Evolutionary conservation across 768 basidiomycete genomes (phyloP).

Genomic region (Termitomyces eurrhizus): DNA sequence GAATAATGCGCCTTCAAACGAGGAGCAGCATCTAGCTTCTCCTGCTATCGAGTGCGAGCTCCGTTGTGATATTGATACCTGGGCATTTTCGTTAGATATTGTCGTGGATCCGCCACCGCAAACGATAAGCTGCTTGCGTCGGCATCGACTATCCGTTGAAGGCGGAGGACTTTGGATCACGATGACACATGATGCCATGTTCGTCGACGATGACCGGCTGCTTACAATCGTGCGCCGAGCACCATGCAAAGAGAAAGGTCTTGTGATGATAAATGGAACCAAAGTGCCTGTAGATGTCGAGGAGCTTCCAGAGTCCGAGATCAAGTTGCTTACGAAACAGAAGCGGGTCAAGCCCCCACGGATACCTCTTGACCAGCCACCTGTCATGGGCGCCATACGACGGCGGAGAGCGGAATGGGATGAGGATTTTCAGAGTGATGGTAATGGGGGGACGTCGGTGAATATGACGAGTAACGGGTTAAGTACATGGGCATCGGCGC

Average conservation of each 20-base stretch:
- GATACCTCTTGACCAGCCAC: conserved; percentile 92
- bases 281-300: conserved; percentile 84
- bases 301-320: conserved; percentile 81
- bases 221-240: conserved; percentile 72
- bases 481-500: conserved; percentile 51
- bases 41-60: conserved; percentile 84
- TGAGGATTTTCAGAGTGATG: conserved; percentile 37
- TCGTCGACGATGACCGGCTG: conserved; percentile 73
- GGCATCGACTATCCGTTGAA: conserved; percentile 80
- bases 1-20: conserved; percentile 17
- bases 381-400: conserved; percentile 68
- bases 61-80: conserved; percentile 88
- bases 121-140: conserved; percentile 72
- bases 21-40: conserved; percentile 26
- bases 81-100: conserved; percentile 80
- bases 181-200: conserved; percentile 79
- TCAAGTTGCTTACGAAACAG: conserved; percentile 75
- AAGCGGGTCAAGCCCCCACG: conserved; percentile 84
- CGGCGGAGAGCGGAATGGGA: conserved; percentile 72
- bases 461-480: conserved; percentile 13
- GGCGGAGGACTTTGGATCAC: conserved; percentile 96
- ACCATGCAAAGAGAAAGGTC: conserved; percentile 72
- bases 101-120: conserved; percentile 92
- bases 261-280: conserved; percentile 87
- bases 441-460: conserved; percentile 17